Evolutionary conservation across 768 basidiomycete genomes (phyloP).

Genomic region (Naematelia encephala): DNA sequence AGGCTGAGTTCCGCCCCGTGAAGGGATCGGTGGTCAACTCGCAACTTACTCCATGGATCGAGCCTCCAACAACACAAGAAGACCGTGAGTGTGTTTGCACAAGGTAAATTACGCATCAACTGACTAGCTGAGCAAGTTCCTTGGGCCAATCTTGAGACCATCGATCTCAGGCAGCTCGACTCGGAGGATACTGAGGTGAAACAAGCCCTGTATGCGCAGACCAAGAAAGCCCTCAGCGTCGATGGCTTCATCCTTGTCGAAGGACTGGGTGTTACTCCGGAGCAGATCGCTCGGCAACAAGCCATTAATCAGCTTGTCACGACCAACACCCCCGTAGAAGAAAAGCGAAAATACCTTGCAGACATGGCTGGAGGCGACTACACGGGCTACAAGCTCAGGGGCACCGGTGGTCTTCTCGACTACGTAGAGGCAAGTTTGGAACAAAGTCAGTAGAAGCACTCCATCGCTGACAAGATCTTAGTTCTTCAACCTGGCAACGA

Average conservation of each 20-base stretch:
- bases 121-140: constrained; percentile 15
- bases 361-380: no score
- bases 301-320: constrained; percentile 31
- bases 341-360: no score
- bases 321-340: constrained; percentile 17
- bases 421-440: no score
- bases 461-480: no score
- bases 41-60: constrained; percentile 13
- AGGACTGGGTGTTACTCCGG: constrained; percentile 24
- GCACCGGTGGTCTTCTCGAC: no score
- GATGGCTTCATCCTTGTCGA: constrained; percentile 35
- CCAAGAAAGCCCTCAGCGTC: constrained; percentile 21
- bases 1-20: no score
- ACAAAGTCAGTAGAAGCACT: no score
- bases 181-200: constrained; percentile 18
- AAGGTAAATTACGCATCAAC: no score
- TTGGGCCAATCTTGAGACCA: constrained; percentile 25
- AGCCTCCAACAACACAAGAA: constrained; percentile 11
- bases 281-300: constrained; percentile 19
- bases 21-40: no score
- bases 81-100: constrained; percentile 14
- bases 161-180: constrained; percentile 28
- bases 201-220: no score
- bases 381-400: no score
- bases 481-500: no score